Evolutionary conservation across 164 flowering plant species (phyloP), one percentile per base, ranked within the genome.

Genomic region (Tetrastigma voinierianum): DNA sequence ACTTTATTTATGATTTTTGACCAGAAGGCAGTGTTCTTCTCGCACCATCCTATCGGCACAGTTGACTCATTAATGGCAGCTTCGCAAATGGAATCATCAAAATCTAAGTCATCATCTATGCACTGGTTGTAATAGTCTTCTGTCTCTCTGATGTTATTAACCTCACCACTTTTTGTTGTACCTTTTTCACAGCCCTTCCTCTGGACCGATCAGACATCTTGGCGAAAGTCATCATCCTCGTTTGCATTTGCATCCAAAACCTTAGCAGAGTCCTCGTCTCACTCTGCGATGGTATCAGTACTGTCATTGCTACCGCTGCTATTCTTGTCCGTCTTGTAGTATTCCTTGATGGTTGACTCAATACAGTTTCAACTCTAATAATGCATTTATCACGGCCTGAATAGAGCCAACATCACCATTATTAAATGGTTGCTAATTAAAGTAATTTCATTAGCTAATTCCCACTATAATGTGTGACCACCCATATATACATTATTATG

Each of bases 331-430:
- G 74, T 57, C 52, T 67, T 76, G 64, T 79, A 67, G 75, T 79
- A 66, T 46, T 88, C 91, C 32, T 78, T 84, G 47, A 88, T 75
- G n/a, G 89, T 81, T 5, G 84, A 67, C 67, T 91, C 91, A 67
- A 94, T 86, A n/a, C n/a, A 8, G 90, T 82, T 76, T 88, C 90
- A 23, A 94, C 32, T 24, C 85, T 81, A 57, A 84, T 88, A 48
- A 97, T 97, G 46, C 84, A 94, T 62, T 78, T 54, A 85, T 20
- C 78, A 86, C 91, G 21, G 67, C 78, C 98, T 94, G 76, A 55
- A 77, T 66, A 45, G 52, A 45, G 19, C 2, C 16, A 40, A 62
- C 65, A 18, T 32, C 46, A 20, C n/a, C 24, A 47, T 32, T 51
- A 7, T 3, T 32, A 59, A 4, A 32, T 61, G 45, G 19, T 44